phyloP scores from a whole-genome alignment of 805 yeast genomes.

The Saturnispora sanitii region DNA sequence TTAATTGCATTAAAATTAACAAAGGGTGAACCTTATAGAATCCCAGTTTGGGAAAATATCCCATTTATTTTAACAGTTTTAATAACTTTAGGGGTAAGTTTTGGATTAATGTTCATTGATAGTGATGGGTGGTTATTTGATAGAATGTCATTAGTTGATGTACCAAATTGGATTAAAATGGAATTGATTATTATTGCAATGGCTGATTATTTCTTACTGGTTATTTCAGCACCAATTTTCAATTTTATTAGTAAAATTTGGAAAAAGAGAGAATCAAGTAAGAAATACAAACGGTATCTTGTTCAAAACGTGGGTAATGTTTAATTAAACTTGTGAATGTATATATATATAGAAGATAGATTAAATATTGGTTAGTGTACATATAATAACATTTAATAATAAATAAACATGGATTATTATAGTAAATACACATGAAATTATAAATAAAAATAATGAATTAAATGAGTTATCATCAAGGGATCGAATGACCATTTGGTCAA shows the following conservation, averaged over 20 bases:
- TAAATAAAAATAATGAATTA: neutral
- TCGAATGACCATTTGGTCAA: neutral
- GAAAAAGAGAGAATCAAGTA: slow-evolving; percentile 5
- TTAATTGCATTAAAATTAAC: slow-evolving; percentile 75
- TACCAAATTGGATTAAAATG: slow-evolving; percentile 41
- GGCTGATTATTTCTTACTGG: slow-evolving; percentile 33
- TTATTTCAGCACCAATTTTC: neutral
- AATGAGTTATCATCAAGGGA: neutral
- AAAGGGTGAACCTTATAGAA: slow-evolving; percentile 89
- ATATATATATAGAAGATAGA: neutral
- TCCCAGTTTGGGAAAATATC: slow-evolving; percentile 52
- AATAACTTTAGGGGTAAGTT: slow-evolving; percentile 40
- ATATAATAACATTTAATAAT: neutral
- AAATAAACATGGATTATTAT: neutral
- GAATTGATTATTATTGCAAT: slow-evolving; percentile 38
- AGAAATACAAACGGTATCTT: slow-evolving; percentile 5
- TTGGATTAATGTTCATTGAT: slow-evolving; percentile 43
- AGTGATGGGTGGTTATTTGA: slow-evolving; percentile 48
- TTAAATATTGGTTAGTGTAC: neutral
- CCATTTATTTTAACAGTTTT: slow-evolving; percentile 64
- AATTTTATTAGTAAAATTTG: neutral
- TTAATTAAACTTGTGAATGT: neutral
- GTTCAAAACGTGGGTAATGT: neutral
- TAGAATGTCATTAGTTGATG: slow-evolving; percentile 66
- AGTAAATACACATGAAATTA: neutral